Conservation (phyloP, 768 basidiomycete genomes). For the Leccinum olivaceopallidum region DNA sequence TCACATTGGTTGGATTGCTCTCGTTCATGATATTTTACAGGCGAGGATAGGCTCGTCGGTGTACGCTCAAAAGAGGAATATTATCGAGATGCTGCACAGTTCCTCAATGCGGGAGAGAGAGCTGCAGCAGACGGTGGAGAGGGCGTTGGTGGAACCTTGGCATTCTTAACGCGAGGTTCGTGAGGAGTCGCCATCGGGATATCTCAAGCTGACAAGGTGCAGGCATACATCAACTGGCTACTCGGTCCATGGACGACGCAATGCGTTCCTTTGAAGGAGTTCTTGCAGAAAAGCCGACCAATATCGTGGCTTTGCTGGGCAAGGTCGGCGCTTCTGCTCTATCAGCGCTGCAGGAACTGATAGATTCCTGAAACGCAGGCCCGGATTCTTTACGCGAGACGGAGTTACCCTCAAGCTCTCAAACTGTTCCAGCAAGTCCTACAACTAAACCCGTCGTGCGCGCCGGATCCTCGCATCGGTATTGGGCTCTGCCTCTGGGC, state of each 20-base stretch:
- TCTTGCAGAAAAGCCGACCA: constrained; percentile 75
- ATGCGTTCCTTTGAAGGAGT: constrained; percentile 80
- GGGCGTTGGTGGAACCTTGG: constrained; percentile 53
- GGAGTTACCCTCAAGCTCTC: constrained; percentile 77
- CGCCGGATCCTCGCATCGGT: constrained; percentile 93
- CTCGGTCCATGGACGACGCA: constrained; percentile 80
- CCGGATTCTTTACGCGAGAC: constrained; percentile 78
- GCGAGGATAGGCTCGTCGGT: constrained; percentile 59
- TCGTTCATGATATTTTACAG: constrained; percentile 35
- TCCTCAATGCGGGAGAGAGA: constrained; percentile 61
- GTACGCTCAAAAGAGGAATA: constrained; percentile 69
- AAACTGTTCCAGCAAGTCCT: constrained; percentile 86
- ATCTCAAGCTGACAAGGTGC: not conserved
- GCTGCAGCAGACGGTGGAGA: constrained; percentile 60
- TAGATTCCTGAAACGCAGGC: constrained; percentile 47
- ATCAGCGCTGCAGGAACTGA: constrained; percentile 1
- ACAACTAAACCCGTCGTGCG: constrained; percentile 70
- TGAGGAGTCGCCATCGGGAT: not conserved
- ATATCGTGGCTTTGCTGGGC: constrained; percentile 84
- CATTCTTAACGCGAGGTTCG: constrained; percentile 68
- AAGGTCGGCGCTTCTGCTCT: constrained; percentile 50
- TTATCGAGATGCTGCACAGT: constrained; percentile 66
- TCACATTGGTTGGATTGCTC: not conserved
- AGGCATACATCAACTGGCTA: constrained; percentile 85
- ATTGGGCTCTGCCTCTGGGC: constrained; percentile 95